Conservation (phyloP, 345 rosid species). For the Gossypium stocksii region DNA sequence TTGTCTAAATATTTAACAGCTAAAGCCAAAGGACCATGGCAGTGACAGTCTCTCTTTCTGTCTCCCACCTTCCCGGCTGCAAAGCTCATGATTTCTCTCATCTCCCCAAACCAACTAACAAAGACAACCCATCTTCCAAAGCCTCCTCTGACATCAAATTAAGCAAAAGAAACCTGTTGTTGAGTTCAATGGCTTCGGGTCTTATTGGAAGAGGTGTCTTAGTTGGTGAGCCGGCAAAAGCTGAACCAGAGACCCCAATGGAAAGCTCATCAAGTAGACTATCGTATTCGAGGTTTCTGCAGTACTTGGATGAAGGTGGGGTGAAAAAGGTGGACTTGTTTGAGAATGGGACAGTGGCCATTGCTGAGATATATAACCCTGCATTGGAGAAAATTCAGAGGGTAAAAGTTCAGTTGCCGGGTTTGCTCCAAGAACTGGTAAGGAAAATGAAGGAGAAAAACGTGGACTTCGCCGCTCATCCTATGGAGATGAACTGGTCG, state of each 20-base stretch:
- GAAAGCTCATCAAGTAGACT: constrained; percentile 47
- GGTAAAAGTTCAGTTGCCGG: constrained; percentile 64
- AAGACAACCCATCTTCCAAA: constrained; percentile 28
- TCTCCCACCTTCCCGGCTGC: constrained; percentile 36
- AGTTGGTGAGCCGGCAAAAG: constrained; percentile 33
- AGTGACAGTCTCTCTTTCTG: constrained; percentile 29
- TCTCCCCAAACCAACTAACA: constrained; percentile 25
- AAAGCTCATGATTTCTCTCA: constrained; percentile 32
- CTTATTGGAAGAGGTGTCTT: constrained; percentile 25
- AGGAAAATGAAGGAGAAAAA: constrained; percentile 59
- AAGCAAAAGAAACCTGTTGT: constrained; percentile 40
- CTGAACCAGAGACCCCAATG: constrained; percentile 51
- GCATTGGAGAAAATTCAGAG: constrained; percentile 49
- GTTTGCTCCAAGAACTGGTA: constrained; percentile 51
- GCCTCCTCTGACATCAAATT: constrained; percentile 21
- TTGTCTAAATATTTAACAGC: not conserved
- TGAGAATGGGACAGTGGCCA: constrained; percentile 63
- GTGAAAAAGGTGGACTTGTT: constrained; percentile 67
- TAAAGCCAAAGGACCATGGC: constrained; percentile 26
- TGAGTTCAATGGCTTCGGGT: constrained; percentile 34
- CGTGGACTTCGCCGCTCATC: constrained; percentile 67
- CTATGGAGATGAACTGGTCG: constrained; percentile 44
- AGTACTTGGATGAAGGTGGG: constrained; percentile 49
- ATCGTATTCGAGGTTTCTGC: constrained; percentile 59
- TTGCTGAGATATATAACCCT: constrained; percentile 55